Evolutionary conservation across 1,284 basidiomycete species (phyloP).

Genomic region (Malassezia brasiliensis): DNA sequence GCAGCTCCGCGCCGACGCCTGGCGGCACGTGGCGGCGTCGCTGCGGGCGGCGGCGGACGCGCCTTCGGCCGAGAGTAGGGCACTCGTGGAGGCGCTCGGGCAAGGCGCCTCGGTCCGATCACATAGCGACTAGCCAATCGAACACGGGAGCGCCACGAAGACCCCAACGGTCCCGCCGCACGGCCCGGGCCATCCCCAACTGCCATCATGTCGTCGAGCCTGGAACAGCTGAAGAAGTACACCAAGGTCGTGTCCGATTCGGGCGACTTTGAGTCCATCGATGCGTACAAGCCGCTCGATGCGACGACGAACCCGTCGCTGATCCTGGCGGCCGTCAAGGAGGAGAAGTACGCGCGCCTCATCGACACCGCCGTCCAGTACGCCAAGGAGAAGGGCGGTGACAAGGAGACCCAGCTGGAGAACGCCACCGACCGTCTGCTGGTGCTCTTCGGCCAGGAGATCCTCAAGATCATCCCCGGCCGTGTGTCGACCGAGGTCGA

Average conservation of each 20-base stretch:
- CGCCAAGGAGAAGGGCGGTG: conserved; percentile 64
- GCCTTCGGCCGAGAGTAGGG: background rate
- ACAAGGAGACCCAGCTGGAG: conserved; percentile 46
- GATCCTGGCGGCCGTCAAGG: conserved; percentile 84
- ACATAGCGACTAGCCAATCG: background rate
- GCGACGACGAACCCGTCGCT: conserved; percentile 50
- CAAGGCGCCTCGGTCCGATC: background rate
- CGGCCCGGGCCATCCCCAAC: background rate
- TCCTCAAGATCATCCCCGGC: conserved; percentile 88
- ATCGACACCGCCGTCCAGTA: conserved; percentile 73
- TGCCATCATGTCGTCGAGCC: conserved; percentile 19
- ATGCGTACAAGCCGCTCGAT: conserved; percentile 48
- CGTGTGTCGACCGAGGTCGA: conserved; percentile 99
- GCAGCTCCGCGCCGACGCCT: conserved; percentile 13
- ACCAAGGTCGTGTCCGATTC: conserved; percentile 47
- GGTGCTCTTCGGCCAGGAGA: conserved; percentile 92
- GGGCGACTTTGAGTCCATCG: conserved; percentile 47
- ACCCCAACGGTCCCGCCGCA: background rate
- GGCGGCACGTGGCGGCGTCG: conserved; percentile 14
- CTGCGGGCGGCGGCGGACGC: background rate
- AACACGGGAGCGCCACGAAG: background rate
- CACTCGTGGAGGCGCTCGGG: background rate
- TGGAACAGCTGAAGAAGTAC: conserved; percentile 46
- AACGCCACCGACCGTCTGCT: conserved; percentile 82
- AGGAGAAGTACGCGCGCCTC: conserved; percentile 71